Conservation (phyloP, 2,329 filamentous ascomycete genomes). For the Nothophoma quercina region DNA sequence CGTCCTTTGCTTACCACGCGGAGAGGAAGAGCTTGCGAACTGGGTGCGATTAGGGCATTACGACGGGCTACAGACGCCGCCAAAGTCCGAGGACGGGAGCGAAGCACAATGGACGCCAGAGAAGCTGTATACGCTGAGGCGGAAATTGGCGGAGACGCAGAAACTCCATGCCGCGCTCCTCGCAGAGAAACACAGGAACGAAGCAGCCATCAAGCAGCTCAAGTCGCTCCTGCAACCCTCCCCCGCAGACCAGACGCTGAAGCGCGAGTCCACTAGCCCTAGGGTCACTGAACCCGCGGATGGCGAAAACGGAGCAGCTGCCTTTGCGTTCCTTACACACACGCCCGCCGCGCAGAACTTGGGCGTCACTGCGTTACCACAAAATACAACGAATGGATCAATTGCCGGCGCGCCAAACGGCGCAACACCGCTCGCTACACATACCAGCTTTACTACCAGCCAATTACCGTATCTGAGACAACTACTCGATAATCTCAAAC, state of each 20-base stretch:
- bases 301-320: neutral
- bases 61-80: slow-evolving; percentile 58
- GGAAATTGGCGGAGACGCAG: slow-evolving; percentile 79
- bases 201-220: slow-evolving; percentile 71
- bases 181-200: slow-evolving; percentile 75
- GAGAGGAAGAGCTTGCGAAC: slow-evolving; percentile 63
- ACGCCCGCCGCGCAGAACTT: slow-evolving; percentile 56
- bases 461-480: slow-evolving; percentile 82
- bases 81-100: neutral
- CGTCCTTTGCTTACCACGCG: slow-evolving; percentile 62
- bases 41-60: slow-evolving; percentile 90
- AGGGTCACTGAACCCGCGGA: too few relatives aligned
- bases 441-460: slow-evolving; percentile 78
- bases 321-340: slow-evolving; percentile 66
- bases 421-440: slow-evolving; percentile 67
- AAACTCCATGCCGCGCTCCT: slow-evolving; percentile 74
- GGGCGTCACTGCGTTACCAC: slow-evolving; percentile 51
- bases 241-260: slow-evolving; percentile 14
- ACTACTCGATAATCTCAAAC: slow-evolving; percentile 71
- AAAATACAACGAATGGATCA: too few relatives aligned
- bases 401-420: too few relatives aligned
- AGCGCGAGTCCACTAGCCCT: slow-evolving; percentile 28
- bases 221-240: slow-evolving; percentile 59
- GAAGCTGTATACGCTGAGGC: slow-evolving; percentile 73
- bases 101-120: slow-evolving; percentile 57